Base-by-base conservation (phyloP, 2,329 filamentous ascomycete genomes). In the Colletotrichum horii region DNA sequence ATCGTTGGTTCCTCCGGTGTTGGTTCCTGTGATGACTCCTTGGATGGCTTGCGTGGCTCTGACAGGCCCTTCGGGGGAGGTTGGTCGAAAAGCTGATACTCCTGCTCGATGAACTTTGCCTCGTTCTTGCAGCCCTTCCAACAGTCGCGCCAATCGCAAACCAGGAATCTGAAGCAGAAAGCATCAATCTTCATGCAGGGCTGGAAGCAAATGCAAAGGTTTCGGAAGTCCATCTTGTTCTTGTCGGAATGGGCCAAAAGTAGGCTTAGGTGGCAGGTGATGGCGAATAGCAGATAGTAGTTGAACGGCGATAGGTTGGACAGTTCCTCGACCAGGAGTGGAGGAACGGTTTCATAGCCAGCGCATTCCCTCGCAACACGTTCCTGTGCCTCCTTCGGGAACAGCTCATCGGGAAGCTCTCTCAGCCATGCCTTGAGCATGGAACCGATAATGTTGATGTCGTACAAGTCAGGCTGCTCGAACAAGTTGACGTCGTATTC, bases 191-290 rank as follows among this genome's bases (percentile, higher is more conserved):
- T 98, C 91, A 98, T 95, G 84, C 96, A 98, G 5, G 96, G 96
- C 84, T 98, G 96, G 85, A 98, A 98, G 87, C 96, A 98, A 80
- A 98, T 98, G 86, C 96, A 98, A 28, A 98, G 88, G 79, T 98
- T 98, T 82, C 95, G 93, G 83, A 96, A 98, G 82, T 98, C 95
- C 96, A 98, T 98, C 87, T 98, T 98, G 90, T 98, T 98, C 88
- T 96, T 96, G 78, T 97, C 95, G 28, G 96, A 94, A 83, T 98
- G 96, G 2, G 95, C 96, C 79, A 98, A 93, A 12, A 98, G 90
- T 30, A 98, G 90, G 80, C 96, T 98, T 65, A 98, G 92, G 81
- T 98, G 96, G 84, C 96, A 98, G 38, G 96, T 98, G 80, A 98
- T 98, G 80, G 96, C 96, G 83, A 98, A 98, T 8, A 98, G 92